A percentile compares a stretch with the other conserved stretches of the same genome.
Evolutionary conservation across 768 basidiomycete genomes (phyloP).

Genomic region (Mycena capillaripes): DNA sequence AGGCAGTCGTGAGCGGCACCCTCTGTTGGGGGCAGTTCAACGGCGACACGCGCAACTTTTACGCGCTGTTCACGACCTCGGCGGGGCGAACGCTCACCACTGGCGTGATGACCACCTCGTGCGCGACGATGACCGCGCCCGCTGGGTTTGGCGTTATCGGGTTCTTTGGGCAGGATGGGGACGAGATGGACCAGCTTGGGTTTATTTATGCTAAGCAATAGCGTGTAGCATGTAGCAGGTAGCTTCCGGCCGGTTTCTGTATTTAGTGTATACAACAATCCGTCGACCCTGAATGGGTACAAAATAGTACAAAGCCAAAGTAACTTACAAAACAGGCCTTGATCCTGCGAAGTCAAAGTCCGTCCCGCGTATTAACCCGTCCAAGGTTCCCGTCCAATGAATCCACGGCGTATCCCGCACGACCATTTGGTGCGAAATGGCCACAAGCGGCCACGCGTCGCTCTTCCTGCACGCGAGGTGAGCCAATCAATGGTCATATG

Average conservation of each 20-base stretch:
- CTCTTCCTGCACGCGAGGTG: neutral
- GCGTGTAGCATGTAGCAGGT: no score
- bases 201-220: conserved; percentile 26
- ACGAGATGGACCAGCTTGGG: conserved; percentile 44
- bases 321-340: neutral
- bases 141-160: conserved; percentile 49
- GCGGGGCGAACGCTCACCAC: conserved; percentile 44
- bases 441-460: conserved; percentile 30
- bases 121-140: conserved; percentile 44
- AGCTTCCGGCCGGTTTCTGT: no score
- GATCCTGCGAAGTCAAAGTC: neutral
- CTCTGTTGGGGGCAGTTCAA: conserved; percentile 46
- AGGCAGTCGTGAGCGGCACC: conserved; percentile 41
- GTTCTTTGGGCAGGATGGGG: conserved; percentile 49
- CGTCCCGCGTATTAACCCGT: neutral
- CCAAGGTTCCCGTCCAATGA: conserved; percentile 21
- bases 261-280: neutral
- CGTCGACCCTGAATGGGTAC: no score
- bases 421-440: conserved; percentile 27
- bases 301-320: neutral
- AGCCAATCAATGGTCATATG: no score
- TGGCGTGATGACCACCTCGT: conserved; percentile 47
- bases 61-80: conserved; percentile 46
- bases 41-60: conserved; percentile 50
- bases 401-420: conserved; percentile 35